Conservation (phyloP, 768 basidiomycete species). For the Mrakia gelida region DNA sequence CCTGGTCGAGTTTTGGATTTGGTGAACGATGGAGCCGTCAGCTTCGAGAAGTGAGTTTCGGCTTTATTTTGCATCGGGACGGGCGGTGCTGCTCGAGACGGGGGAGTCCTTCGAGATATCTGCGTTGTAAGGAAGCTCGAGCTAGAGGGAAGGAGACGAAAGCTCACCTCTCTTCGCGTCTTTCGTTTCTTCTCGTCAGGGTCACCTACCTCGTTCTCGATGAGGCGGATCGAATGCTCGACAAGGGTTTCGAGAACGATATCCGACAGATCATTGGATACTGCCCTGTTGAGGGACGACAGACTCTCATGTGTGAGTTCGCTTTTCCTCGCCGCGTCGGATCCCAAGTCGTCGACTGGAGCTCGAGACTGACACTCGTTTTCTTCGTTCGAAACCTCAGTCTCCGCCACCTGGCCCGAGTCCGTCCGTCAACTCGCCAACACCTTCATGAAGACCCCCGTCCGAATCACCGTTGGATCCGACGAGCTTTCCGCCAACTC, state of each 20-base stretch:
- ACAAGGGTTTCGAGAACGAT: slow-evolving; percentile 97
- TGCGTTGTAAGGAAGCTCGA: background rate
- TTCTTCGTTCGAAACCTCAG: slow-evolving; percentile 47
- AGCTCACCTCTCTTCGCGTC: background rate
- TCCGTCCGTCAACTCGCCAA: slow-evolving; percentile 81
- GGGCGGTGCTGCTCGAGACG: too few relatives aligned
- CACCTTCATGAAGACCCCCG: slow-evolving; percentile 77
- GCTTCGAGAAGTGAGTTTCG: slow-evolving; percentile 19
- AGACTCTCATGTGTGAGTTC: slow-evolving; percentile 50
- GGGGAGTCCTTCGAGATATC: too few relatives aligned
- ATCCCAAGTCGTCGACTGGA: background rate
- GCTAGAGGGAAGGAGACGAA: background rate
- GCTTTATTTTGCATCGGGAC: background rate
- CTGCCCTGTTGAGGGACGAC: slow-evolving; percentile 39
- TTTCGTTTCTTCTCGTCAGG: slow-evolving; percentile 44
- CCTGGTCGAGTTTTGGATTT: slow-evolving; percentile 90
- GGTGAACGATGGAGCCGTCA: slow-evolving; percentile 74
- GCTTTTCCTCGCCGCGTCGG: background rate
- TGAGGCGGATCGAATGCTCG: slow-evolving; percentile 97
- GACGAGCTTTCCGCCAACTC: slow-evolving; percentile 93
- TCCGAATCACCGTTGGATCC: slow-evolving; percentile 88
- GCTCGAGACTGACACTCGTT: background rate
- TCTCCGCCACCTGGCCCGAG: slow-evolving; percentile 98
- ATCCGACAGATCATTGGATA: slow-evolving; percentile 81
- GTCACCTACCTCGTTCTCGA: slow-evolving; percentile 91